Conservation (phyloP, 306 rosid genomes). For the Vicia sativa region DNA sequence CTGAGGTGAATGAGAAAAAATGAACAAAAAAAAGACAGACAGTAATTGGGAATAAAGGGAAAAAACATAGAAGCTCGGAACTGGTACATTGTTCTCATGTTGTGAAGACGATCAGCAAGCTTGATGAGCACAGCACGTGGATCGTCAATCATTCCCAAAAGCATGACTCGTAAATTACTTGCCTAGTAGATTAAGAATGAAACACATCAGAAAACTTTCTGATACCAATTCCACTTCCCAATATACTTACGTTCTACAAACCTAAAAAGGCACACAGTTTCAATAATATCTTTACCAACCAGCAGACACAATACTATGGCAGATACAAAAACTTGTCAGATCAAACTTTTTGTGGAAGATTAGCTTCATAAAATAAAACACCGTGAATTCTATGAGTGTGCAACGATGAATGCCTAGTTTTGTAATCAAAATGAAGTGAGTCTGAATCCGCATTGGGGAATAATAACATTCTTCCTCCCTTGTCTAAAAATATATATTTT, state of each 20-base stretch:
- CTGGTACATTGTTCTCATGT: slow-evolving; percentile 94
- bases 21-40: slow-evolving; percentile 28
- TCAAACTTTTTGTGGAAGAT: slow-evolving; percentile 28
- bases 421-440: background rate
- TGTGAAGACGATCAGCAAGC: slow-evolving; percentile 99
- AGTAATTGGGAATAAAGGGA: slow-evolving; percentile 10
- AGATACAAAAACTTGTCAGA: slow-evolving; percentile 13
- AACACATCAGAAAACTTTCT: slow-evolving; percentile 46
- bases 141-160: slow-evolving; percentile 99
- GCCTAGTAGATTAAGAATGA: slow-evolving; percentile 65
- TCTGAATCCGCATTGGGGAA: background rate
- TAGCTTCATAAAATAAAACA: slow-evolving; percentile 8
- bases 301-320: slow-evolving; percentile 23
- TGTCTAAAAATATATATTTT: background rate
- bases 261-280: slow-evolving; percentile 27
- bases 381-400: background rate
- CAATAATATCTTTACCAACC: slow-evolving; percentile 25
- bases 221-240: slow-evolving; percentile 33
- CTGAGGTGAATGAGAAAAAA: slow-evolving; percentile 26
- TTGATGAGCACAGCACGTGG: slow-evolving; percentile 97
- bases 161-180: slow-evolving; percentile 88
- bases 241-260: slow-evolving; percentile 31
- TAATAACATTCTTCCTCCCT: background rate
- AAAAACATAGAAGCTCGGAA: slow-evolving; percentile 39
- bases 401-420: background rate